phyloP scores from a whole-genome alignment of 2,329 filamentous ascomycete genomes.

The Aspergillus sp. region DNA sequence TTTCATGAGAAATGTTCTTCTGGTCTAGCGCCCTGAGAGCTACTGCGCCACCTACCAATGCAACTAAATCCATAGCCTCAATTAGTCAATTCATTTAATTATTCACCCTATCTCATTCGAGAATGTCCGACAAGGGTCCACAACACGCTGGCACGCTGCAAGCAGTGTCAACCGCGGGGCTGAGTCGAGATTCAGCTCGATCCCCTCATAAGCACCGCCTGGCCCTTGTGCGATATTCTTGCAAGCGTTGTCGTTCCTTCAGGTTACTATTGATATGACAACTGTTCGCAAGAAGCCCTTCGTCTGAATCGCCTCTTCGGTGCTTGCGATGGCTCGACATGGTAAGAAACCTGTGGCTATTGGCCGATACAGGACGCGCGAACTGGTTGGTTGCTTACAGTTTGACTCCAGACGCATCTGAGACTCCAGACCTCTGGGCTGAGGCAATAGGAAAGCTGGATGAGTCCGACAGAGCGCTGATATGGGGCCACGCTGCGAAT shows the following conservation, averaged over 20 bases:
- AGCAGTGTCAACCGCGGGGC: not conserved
- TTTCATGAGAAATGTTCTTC: no score
- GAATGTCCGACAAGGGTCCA: not conserved
- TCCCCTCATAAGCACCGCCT: no score
- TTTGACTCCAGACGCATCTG: not conserved
- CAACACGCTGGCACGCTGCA: not conserved
- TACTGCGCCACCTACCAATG: not conserved
- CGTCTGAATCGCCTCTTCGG: no score
- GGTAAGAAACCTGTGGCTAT: no score
- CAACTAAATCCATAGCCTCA: not conserved
- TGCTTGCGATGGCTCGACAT: no score
- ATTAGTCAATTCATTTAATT: no score
- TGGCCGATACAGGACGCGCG: no score
- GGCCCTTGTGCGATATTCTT: no score
- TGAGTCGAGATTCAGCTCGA: not conserved
- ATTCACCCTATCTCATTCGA: not conserved
- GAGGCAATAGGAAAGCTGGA: not conserved
- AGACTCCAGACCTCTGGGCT: not conserved
- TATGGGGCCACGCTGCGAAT: not conserved
- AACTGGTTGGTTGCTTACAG: not conserved
- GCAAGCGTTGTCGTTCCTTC: no score
- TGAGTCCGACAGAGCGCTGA: not conserved
- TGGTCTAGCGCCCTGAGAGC: no score
- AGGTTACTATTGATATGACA: no score
- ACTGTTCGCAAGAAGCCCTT: no score